Evolutionary conservation across 148 eudicot genomes (phyloP), one percentile per base, ranked within the genome.

Genomic region (Pharnaceum exiguum): DNA sequence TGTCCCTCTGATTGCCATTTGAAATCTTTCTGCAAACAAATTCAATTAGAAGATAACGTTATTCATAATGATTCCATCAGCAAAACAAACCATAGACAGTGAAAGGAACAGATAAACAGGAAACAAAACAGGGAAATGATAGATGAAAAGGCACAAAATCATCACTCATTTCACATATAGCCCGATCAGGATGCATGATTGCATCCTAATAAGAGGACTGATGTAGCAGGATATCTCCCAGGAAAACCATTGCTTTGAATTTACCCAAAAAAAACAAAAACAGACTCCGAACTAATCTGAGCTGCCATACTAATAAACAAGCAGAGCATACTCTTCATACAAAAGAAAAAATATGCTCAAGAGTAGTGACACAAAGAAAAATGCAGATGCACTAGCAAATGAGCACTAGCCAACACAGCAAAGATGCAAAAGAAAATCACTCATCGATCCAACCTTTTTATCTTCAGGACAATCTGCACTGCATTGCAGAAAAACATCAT

Each of bases 401-500:
- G 3, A 55, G 11, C 25, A 12, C 38, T 12, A 35, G 7, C 7
- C 7, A 35, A 35, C 7, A 27, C 53, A 6, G 30, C 23, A 60
- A 60, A 45, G 40, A 26, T 11, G 60, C 24, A 46, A 29, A 30
- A 57, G 22, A 43, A 30, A 64, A 27, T 28, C 15, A 55, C 37
- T 50, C 26, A 19, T 24, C 28, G 35, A 33, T 76, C 83, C 31
- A 52, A 88, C 98, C 96, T 82, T 80, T 40, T 68, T 70, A 60
- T 24, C 31, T 32, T 66, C 80, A 31, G 49, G 25, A 46, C 46
- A 85, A 69, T 73, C 80, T 32, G 67, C 13, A 42, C 63, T 65
- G 68, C 76, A 68, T 25, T 79, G 71, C 56, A 94, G 95, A 66
- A 65, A 57, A 62, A 94, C 87, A 66, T 94, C 99, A 55, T 82